A percentile compares a stretch with the other conserved stretches of the same genome.
Evolutionary conservation across 2,329 filamentous ascomycete species (phyloP).

Genomic region (Neonectria ditissima): DNA sequence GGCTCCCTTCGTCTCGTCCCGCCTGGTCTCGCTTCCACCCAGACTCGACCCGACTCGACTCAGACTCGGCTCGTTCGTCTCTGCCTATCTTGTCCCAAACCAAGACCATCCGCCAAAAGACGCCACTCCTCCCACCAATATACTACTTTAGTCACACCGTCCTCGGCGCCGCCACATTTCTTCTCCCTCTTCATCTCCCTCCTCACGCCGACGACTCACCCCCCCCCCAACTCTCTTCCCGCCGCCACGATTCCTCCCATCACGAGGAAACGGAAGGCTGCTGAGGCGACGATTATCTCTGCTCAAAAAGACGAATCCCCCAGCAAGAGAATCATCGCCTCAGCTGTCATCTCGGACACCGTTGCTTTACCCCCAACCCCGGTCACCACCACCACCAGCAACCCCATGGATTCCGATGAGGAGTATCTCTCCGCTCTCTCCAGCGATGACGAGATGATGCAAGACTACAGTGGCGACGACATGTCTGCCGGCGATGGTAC

Average conservation of each 20-base stretch:
- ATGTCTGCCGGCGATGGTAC: conserved; percentile 65
- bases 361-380: conserved; percentile 68
- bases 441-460: conserved; percentile 77
- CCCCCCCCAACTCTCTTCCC: conserved; percentile 13
- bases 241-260: conserved; percentile 69
- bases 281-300: conserved; percentile 71
- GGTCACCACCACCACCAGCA: conserved; percentile 64
- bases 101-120: conserved; percentile 16
- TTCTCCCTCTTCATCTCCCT: background rate
- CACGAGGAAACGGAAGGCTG: conserved; percentile 72
- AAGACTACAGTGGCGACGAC: conserved; percentile 83
- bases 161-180: conserved; percentile 20
- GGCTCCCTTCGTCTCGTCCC: conserved; percentile 1
- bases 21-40: conserved; percentile 12
- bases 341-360: conserved; percentile 55
- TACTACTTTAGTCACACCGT: conserved; percentile 26
- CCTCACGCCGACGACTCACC: conserved; percentile 3
- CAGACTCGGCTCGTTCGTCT: conserved; percentile 3
- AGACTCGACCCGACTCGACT: background rate
- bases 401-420: conserved; percentile 93
- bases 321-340: conserved; percentile 69
- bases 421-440: conserved; percentile 89
- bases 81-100: conserved; percentile 22
- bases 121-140: conserved; percentile 6
- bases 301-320: conserved; percentile 55